phyloP scores from a whole-genome alignment of 495 filamentous ascomycete species.

The Rhypophila decipiens region DNA sequence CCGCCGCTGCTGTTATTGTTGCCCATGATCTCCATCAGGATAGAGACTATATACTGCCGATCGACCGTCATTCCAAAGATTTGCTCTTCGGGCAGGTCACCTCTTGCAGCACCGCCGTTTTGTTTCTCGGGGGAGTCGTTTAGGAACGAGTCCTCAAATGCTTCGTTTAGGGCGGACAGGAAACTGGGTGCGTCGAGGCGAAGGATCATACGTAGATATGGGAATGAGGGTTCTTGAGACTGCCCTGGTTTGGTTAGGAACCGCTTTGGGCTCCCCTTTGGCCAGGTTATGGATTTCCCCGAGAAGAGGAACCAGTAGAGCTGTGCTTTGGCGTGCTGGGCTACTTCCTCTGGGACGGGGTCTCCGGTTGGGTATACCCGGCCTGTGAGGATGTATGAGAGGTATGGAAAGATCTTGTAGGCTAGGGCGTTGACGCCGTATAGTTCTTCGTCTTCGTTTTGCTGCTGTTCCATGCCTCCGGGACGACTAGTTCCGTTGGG shows the following conservation, averaged over 20 bases:
- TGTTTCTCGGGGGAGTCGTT: conserved; percentile 63
- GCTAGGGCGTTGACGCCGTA: conserved; percentile 54
- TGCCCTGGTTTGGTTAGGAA: conserved; percentile 47
- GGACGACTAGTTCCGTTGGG: too few species aligned
- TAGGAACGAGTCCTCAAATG: conserved; percentile 90
- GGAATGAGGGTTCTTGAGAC: conserved; percentile 60
- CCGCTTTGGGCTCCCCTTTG: conserved; percentile 45
- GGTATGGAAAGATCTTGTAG: conserved; percentile 83
- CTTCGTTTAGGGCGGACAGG: conserved; percentile 92
- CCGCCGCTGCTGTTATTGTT: too few species aligned
- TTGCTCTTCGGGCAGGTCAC: conserved; percentile 53
- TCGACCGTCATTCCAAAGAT: conserved; percentile 70
- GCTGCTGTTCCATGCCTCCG: too few species aligned
- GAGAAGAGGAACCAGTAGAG: conserved; percentile 92
- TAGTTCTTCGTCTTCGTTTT: conserved; percentile 44
- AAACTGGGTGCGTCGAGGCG: conserved; percentile 87
- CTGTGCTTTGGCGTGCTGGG: conserved; percentile 71
- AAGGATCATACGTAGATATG: conserved; percentile 75
- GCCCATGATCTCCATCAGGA: conserved; percentile 88
- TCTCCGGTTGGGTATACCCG: conserved; percentile 85
- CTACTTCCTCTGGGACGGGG: conserved; percentile 58
- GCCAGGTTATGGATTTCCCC: conserved; percentile 63
- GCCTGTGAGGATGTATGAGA: conserved; percentile 88
- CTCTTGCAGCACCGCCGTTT: conserved; percentile 42
- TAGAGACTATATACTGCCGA: conserved; percentile 83